Evolutionary conservation across 768 basidiomycete genomes (phyloP).

Genomic region (Pholiota molesta): DNA sequence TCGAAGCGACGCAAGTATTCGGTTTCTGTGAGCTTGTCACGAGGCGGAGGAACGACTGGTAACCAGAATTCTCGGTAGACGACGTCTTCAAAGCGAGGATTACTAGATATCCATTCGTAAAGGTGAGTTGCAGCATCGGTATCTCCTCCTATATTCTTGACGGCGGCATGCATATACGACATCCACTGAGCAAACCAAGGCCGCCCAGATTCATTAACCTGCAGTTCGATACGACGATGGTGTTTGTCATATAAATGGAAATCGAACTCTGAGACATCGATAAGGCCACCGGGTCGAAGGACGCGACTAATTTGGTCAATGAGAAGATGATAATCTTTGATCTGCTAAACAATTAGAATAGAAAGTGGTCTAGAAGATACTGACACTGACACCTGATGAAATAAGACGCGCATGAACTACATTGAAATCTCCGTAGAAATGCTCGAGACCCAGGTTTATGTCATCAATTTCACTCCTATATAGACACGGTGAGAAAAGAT

Average conservation of each 20-base stretch:
- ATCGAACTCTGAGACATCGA: slow-evolving; percentile 71
- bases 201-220: slow-evolving; percentile 42
- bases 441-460: slow-evolving; percentile 82
- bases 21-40: slow-evolving; percentile 44
- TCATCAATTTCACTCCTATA: slow-evolving; percentile 82
- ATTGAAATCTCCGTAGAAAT: slow-evolving; percentile 79
- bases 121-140: slow-evolving; percentile 64
- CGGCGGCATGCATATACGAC: slow-evolving; percentile 54
- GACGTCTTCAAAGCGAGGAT: slow-evolving; percentile 61
- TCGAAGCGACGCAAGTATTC: slow-evolving; percentile 41
- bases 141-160: slow-evolving; percentile 58
- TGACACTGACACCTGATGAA: slow-evolving; percentile 66
- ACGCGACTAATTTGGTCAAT: slow-evolving; percentile 69
- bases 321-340: slow-evolving; percentile 65
- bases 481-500: slow-evolving; percentile 11
- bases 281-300: slow-evolving; percentile 70
- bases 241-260: slow-evolving; percentile 63
- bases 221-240: slow-evolving; percentile 44
- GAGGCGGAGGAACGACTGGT: slow-evolving; percentile 48
- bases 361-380: slow-evolving; percentile 19
- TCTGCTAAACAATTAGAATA: slow-evolving; percentile 39
- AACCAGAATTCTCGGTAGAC: slow-evolving; percentile 64
- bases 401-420: slow-evolving; percentile 75
- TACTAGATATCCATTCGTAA: slow-evolving; percentile 53
- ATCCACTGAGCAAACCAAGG: slow-evolving; percentile 72